Percentiles rank a stretch among this genome's conserved stretches.
Evolutionary conservation across 306 rosid genomes (phyloP).

Genomic region (Phaseolus lunatus): DNA sequence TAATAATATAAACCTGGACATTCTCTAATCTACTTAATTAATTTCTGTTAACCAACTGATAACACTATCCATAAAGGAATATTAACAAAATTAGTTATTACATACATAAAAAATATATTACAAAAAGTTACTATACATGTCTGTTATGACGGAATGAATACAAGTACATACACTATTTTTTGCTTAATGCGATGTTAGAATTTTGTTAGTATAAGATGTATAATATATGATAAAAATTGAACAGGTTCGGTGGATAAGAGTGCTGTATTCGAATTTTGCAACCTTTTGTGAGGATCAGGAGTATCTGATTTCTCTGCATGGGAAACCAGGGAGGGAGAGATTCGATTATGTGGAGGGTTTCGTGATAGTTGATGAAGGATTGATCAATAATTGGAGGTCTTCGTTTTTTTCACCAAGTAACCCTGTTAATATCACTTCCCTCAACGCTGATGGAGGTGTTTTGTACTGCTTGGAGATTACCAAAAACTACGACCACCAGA

Average conservation of each 20-base stretch:
- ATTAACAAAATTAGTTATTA: neutral
- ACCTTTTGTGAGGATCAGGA: constrained; percentile 81
- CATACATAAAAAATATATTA: too few species aligned
- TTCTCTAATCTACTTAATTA: neutral
- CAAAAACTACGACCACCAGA: constrained; percentile 68
- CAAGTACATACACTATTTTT: too few species aligned
- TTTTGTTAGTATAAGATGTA: too few species aligned
- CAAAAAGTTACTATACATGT: too few species aligned
- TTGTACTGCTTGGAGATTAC: constrained; percentile 96
- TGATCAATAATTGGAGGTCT: constrained; percentile 94
- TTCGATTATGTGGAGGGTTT: constrained; percentile 97
- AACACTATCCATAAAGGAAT: neutral
- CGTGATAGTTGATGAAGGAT: constrained; percentile 91
- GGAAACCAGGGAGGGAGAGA: constrained; percentile 55
- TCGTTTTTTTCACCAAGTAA: constrained; percentile 86
- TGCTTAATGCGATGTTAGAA: too few species aligned
- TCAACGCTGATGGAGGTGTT: constrained; percentile 73
- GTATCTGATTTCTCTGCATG: constrained; percentile 84
- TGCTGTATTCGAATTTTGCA: constrained; percentile 77
- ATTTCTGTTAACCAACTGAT: neutral
- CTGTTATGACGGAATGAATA: too few species aligned
- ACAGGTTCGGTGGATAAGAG: constrained; percentile 96
- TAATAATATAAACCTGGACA: constrained; percentile 20
- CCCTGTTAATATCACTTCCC: constrained; percentile 79
- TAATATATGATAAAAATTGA: neutral